phyloP scores from a whole-genome alignment of 2,329 filamentous ascomycete genomes.

The Aspergillus hiratsukae region DNA sequence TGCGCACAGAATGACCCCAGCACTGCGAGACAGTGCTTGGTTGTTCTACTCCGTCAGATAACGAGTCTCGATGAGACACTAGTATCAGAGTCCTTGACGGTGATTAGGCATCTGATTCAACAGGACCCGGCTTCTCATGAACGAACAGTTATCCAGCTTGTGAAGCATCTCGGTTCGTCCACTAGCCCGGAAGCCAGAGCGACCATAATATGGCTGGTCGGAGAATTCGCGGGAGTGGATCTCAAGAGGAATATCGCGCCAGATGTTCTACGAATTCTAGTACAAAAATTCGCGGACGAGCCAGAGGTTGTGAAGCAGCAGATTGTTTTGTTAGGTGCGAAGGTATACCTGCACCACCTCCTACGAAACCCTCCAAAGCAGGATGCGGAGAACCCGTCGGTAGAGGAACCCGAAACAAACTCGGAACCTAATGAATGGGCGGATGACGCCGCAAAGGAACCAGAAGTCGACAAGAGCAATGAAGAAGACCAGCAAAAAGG shows the following conservation, averaged over 20 bases:
- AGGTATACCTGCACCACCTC: slow-evolving; percentile 88
- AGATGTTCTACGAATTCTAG: slow-evolving; percentile 82
- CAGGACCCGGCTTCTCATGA: slow-evolving; percentile 76
- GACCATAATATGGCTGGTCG: slow-evolving; percentile 95
- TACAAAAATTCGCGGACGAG: slow-evolving; percentile 80
- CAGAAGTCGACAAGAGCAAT: slow-evolving; percentile 19
- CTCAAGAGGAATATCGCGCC: slow-evolving; percentile 85
- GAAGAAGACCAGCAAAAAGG: slow-evolving; percentile 29
- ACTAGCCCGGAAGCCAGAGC: slow-evolving; percentile 84
- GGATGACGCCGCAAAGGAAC: slow-evolving; percentile 14
- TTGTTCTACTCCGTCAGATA: slow-evolving; percentile 78
- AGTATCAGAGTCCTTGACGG: slow-evolving; percentile 88
- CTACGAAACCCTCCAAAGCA: slow-evolving; percentile 45
- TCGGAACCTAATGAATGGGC: slow-evolving; percentile 32
- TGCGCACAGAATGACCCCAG: slow-evolving; percentile 75
- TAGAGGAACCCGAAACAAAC: slow-evolving; percentile 13
- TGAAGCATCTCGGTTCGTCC: slow-evolving; percentile 84
- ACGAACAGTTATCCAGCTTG: slow-evolving; percentile 80
- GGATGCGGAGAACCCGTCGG: slow-evolving; percentile 19
- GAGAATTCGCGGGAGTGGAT: slow-evolving; percentile 80
- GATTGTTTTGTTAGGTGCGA: slow-evolving; percentile 88
- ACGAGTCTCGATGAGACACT: slow-evolving; percentile 81
- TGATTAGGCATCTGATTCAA: slow-evolving; percentile 93
- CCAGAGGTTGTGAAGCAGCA: slow-evolving; percentile 83
- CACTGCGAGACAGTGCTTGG: slow-evolving; percentile 74